Evolutionary conservation across 1,284 basidiomycete genomes (phyloP), one percentile per base, ranked within the genome.

Genomic region (Trametes hirsuta): DNA sequence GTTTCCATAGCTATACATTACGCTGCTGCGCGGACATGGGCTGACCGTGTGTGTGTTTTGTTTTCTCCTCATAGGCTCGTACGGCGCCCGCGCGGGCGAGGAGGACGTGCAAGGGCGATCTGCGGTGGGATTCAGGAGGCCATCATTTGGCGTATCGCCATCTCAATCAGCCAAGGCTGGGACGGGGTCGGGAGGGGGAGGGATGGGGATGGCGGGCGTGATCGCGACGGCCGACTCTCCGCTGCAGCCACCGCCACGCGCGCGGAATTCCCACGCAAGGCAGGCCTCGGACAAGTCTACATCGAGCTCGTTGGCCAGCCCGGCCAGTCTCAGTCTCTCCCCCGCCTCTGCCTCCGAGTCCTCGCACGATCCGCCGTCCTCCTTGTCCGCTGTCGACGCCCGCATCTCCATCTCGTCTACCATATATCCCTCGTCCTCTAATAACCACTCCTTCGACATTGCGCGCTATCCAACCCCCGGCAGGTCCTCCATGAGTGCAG

Each of bases 391-490:
- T n/a, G 71, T 67, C 59, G 73, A 80, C 55, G 69, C 71, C 41
- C 75, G 78, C 55, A 78, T 81, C 62, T 77, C 77, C 66, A 79
- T 82, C 56, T 79, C 79, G 12, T 79, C 76, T 62, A 78, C 80
- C 15, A 74, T 81, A 60, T 82, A 81, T 58, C 61, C 67, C 49
- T 46, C 35, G 48, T 60, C 63, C n/a, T 65, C 63, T 63, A 66
- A 62, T 62, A 58, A 49, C 48, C 66, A 56, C 55, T 68, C 68
- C 66, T 72, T 68, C 47, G 65, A 67, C 59, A 61, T 59, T 24
- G 45, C 59, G 30, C 59, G 50, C 56, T 56, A 47, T 50, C 62
- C 59, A 52, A 5, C 45, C 48, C 36, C 37, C 52, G 61, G 63
- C 68, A 64, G 62, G 53, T 48, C 67, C 58, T 50, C 62, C 65